A percentile compares a stretch with the other conserved stretches of the same genome.
phyloP scores from a whole-genome alignment of 768 basidiomycete genomes.

The Steccherinum ochraceum region DNA sequence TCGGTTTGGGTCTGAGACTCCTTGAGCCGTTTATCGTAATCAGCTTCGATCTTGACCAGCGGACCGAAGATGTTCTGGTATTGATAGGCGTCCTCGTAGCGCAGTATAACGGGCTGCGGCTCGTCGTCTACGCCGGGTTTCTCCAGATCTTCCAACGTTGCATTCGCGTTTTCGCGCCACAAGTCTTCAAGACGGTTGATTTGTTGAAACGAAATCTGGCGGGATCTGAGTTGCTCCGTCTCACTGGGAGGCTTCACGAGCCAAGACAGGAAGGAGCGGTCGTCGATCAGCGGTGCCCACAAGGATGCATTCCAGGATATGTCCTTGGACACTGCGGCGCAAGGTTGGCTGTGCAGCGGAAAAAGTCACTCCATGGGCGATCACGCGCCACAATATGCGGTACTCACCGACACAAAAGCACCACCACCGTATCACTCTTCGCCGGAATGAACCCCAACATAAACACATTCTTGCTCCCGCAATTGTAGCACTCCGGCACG shows the following conservation, averaged over 20 bases:
- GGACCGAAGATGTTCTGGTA: conserved; percentile 99
- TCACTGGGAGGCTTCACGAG: conserved; percentile 96
- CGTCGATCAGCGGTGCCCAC: conserved; percentile 98
- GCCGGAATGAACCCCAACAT: conserved; percentile 99
- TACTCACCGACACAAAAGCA: conserved; percentile 88
- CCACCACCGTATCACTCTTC: conserved; percentile 98
- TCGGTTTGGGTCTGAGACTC: conserved; percentile 98
- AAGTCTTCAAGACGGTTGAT: conserved; percentile 97
- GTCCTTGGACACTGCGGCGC: conserved; percentile 94
- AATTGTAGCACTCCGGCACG: conserved; percentile 98
- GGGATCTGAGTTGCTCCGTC: conserved; percentile 90
- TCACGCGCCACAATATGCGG: background rate
- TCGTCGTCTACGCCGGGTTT: conserved; percentile 98
- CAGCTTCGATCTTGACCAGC: conserved; percentile 98
- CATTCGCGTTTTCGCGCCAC: conserved; percentile 94
- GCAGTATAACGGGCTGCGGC: conserved; percentile 82
- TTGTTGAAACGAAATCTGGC: conserved; percentile 95
- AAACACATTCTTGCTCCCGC: conserved; percentile 98
- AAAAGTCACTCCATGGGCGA: conserved; percentile 5
- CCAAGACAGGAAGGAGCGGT: conserved; percentile 98
- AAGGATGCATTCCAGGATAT: conserved; percentile 98
- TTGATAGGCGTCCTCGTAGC: conserved; percentile 98
- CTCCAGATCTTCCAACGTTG: conserved; percentile 93
- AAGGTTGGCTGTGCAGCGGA: conserved; percentile 73
- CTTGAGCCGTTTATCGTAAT: conserved; percentile 96